These are phyloP conservation scores for Helichrysum umbraculigerum DNA, from an alignment of 129 eudicot genomes.

Conservation along the genomic window DNA sequence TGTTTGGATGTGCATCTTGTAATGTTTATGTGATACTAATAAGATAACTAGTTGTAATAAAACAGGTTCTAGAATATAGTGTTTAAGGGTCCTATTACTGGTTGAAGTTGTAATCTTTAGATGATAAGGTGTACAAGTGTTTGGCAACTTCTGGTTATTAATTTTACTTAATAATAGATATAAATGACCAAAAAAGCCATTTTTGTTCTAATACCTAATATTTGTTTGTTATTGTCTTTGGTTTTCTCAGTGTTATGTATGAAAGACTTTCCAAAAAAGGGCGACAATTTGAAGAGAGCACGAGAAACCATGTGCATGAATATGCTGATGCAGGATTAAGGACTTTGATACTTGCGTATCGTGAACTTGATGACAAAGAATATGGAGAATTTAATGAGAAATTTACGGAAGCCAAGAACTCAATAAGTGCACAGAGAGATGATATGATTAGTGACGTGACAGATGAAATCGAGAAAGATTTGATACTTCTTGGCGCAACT, in stretches of 20 bases:
- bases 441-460: conserved; percentile 45
- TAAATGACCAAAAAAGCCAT: background rate
- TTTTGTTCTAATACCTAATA: background rate
- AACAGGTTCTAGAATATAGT: background rate
- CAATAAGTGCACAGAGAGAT: conserved; percentile 56
- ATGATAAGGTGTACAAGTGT: background rate
- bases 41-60: background rate
- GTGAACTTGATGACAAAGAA: conserved; percentile 54
- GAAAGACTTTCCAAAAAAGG: conserved; percentile 44
- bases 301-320: conserved; percentile 56
- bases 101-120: background rate
- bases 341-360: conserved; percentile 63
- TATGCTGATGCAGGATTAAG: conserved; percentile 70
- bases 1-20: background rate
- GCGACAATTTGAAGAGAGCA: conserved; percentile 42
- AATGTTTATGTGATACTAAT: background rate
- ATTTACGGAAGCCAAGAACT: conserved; percentile 51
- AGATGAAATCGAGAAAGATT: conserved; percentile 55
- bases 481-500: conserved; percentile 75
- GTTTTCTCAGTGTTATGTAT: conserved; percentile 48
- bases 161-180: background rate
- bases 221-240: background rate
- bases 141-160: background rate
- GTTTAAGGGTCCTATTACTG: background rate
- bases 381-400: conserved; percentile 40